Percentiles rank a stretch among this genome's conserved stretches.
These are phyloP conservation scores for Prunus salicina DNA, from an alignment of 306 rosid genomes.

Conservation along the genomic window DNA sequence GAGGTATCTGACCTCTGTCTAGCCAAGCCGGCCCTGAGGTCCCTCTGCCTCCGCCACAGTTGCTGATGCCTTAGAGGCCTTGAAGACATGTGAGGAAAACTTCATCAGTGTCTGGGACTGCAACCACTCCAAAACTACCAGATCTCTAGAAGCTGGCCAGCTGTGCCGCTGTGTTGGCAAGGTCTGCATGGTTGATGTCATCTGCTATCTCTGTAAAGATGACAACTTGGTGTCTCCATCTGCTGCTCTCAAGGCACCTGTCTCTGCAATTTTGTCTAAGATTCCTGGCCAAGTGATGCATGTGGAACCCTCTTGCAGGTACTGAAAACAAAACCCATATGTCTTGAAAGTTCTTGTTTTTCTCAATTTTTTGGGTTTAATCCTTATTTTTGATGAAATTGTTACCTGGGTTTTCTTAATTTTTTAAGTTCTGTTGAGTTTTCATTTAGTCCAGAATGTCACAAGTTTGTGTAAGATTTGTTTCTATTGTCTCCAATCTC, in stretches of 20 bases:
- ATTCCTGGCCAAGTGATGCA: conserved; percentile 49
- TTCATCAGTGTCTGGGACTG: conserved; percentile 82
- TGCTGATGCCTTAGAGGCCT: conserved; percentile 63
- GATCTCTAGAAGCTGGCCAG: conserved; percentile 7
- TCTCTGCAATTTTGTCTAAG: conserved; percentile 47
- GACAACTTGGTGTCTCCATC: conserved; percentile 63
- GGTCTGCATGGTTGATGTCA: conserved; percentile 80
- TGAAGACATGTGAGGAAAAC: conserved; percentile 57
- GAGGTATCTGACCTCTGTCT: conserved; percentile 97
- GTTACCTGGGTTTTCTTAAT: conserved; percentile 1
- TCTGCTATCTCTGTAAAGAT: conserved; percentile 55
- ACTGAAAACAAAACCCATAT: not conserved
- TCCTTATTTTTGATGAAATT: not conserved
- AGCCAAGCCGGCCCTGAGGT: conserved; percentile 91
- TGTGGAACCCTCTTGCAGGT: conserved; percentile 82
- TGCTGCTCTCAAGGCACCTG: conserved; percentile 57
- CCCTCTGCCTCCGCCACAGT: conserved; percentile 64
- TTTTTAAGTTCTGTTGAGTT: not conserved
- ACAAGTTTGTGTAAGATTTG: too few relatives aligned
- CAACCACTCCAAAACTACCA: conserved; percentile 17
- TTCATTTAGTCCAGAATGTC: not conserved
- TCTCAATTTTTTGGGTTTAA: not conserved
- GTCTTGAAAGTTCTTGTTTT: not conserved
- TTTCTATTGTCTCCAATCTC: not conserved
- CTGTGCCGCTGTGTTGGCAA: conserved; percentile 68